Evolutionary conservation across 2,329 filamentous ascomycete species (phyloP).

Genomic region (Cordyceps tenuipes): DNA sequence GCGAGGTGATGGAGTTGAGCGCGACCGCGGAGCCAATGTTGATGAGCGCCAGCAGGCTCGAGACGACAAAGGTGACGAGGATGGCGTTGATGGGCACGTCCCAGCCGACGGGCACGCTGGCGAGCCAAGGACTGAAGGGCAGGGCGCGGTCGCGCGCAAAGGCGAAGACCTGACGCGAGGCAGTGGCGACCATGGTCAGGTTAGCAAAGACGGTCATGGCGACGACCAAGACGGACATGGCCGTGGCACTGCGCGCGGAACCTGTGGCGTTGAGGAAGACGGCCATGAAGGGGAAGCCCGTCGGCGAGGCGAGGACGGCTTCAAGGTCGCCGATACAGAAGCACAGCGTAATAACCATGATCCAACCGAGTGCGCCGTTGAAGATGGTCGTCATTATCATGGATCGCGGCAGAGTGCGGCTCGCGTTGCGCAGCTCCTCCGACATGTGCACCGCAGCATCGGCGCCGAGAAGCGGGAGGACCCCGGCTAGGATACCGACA

Average conservation of each 20-base stretch:
- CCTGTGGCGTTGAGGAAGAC: constrained; percentile 21
- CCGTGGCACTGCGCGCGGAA: constrained; percentile 16
- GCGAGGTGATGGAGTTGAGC: constrained; percentile 45
- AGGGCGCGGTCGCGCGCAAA: constrained; percentile 28
- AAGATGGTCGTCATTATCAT: constrained; percentile 25
- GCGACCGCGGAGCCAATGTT: constrained; percentile 43
- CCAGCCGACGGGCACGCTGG: constrained; percentile 14
- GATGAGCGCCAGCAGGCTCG: constrained; percentile 37
- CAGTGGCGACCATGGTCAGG: constrained; percentile 21
- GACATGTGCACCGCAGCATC: constrained; percentile 25
- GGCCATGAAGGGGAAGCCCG: constrained; percentile 23
- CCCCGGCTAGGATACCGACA: constrained; percentile 29
- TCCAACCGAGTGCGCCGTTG: constrained; percentile 26
- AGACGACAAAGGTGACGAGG: constrained; percentile 32
- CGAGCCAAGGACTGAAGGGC: constrained; percentile 13
- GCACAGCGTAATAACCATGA: constrained; percentile 28
- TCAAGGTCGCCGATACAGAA: constrained; percentile 26
- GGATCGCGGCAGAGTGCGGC: constrained; percentile 22
- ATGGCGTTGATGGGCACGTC: constrained; percentile 13
- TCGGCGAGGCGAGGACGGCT: constrained; percentile 10
- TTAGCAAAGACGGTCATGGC: constrained; percentile 19
- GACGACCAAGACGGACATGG: constrained; percentile 21
- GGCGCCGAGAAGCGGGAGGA: constrained; percentile 26
- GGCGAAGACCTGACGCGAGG: constrained; percentile 23
- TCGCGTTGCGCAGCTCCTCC: constrained; percentile 29